phyloP scores from a whole-genome alignment of 2,329 filamentous ascomycete genomes.

The Apiospora aurea region DNA sequence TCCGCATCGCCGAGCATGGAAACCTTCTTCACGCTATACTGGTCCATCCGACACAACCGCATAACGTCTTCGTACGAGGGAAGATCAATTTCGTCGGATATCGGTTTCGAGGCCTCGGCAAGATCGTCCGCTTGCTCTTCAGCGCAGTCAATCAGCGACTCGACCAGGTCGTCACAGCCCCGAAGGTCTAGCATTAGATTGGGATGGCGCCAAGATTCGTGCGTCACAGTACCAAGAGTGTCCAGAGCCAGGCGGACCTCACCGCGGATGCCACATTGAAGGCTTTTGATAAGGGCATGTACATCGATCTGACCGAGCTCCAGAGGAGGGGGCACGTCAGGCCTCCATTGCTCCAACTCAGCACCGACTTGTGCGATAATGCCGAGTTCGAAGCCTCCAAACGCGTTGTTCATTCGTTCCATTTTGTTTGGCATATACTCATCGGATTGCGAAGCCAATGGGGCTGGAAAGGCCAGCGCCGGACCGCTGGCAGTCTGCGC shows the following conservation, averaged over 20 bases:
- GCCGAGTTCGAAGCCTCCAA: conserved; percentile 76
- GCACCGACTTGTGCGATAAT: conserved; percentile 69
- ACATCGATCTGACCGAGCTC: conserved; percentile 92
- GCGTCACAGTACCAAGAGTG: conserved; percentile 72
- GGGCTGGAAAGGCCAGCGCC: conserved; percentile 41
- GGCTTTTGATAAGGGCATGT: conserved; percentile 84
- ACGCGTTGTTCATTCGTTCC: conserved; percentile 56
- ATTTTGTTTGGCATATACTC: conserved; percentile 64
- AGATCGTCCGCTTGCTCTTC: conserved; percentile 87
- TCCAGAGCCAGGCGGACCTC: conserved; percentile 93
- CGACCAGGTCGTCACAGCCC: conserved; percentile 86
- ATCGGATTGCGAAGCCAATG: conserved; percentile 54
- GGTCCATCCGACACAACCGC: conserved; percentile 78
- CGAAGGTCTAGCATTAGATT: conserved; percentile 72
- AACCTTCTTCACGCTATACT: conserved; percentile 74
- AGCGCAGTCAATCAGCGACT: conserved; percentile 87
- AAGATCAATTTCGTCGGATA: conserved; percentile 85
- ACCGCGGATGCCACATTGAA: conserved; percentile 87
- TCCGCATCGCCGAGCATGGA: conserved; percentile 76
- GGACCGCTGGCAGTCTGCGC: conserved; percentile 36
- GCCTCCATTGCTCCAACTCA: conserved; percentile 72
- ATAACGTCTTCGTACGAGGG: conserved; percentile 87
- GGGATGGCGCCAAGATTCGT: conserved; percentile 67
- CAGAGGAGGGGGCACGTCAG: conserved; percentile 74
- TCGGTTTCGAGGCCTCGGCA: conserved; percentile 83